phyloP scores from a whole-genome alignment of 2,329 filamentous ascomycete genomes.

The Lizonia empirigonia region DNA sequence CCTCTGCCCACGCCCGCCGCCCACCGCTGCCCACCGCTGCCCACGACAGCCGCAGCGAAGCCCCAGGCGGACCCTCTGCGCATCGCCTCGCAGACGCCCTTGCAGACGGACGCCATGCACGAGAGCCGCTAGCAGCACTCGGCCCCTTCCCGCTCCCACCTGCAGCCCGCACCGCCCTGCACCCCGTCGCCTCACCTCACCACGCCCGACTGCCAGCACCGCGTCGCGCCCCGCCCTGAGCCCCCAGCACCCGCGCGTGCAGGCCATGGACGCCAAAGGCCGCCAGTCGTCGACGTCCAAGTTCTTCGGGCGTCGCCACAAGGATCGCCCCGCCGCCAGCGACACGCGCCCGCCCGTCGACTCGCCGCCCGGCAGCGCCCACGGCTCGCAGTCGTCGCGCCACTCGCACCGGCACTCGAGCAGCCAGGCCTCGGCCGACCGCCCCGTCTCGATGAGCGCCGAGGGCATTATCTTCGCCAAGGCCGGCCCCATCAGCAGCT shows the following conservation, averaged over 20 bases:
- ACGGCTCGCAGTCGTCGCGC: conserved; percentile 73
- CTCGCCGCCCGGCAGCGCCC: conserved; percentile 65
- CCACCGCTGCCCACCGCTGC: too few species aligned
- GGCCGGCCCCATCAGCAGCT: conserved; percentile 86
- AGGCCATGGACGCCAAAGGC: conserved; percentile 70
- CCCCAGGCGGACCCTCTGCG: too few species aligned
- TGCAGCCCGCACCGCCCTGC: conserved; percentile 22
- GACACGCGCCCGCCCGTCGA: conserved; percentile 59
- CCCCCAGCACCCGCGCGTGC: too few species aligned
- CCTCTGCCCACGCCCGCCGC: conserved; percentile 6
- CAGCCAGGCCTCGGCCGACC: conserved; percentile 68
- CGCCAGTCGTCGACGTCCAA: conserved; percentile 81
- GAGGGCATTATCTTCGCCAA: conserved; percentile 72
- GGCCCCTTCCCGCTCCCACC: conserved; percentile 27
- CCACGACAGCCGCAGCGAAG: too few species aligned
- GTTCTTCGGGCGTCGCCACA: conserved; percentile 85
- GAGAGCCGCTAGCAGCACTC: conserved; percentile 20
- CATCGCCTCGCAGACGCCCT: too few species aligned
- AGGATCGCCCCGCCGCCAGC: conserved; percentile 63
- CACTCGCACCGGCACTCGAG: conserved; percentile 59
- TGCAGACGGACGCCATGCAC: conserved; percentile 5
- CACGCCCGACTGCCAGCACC: conserved; percentile 5
- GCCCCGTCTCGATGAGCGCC: conserved; percentile 66
- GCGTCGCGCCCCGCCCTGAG: conserved; percentile 6
- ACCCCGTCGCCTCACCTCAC: conserved; percentile 1